Evolutionary conservation across 2,329 filamentous ascomycete species (phyloP), one percentile per base, ranked within the genome.

Genomic region (Pseudopyricularia cyperi): DNA sequence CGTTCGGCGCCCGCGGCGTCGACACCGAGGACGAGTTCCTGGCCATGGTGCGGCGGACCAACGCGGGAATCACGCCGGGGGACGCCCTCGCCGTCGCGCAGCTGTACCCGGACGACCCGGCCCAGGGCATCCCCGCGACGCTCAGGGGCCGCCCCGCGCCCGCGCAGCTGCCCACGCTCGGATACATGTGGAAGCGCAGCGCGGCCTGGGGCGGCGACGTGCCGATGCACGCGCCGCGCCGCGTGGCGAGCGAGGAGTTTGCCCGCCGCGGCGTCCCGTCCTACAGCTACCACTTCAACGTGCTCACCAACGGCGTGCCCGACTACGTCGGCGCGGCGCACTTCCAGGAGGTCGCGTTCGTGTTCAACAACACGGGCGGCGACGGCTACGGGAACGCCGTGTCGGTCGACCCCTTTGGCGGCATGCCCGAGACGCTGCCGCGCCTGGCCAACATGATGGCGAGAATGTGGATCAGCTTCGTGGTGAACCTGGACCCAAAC

Each of bases 201-300:
- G 71, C 73, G 2, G 75, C 79, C 3, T 77, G 69, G 55, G 63
- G 63, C 7, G 80, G 80, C 32, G 80, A 84, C 63, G 66, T 67
- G 7, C 61, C 66, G 50, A 76, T 83, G 66, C 76, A 79, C 53
- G 74, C 73, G 3, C 72, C 73, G 24, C 71, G 79, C 4, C 71
- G 80, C 3, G 67, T 71, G 28, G 70, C 75, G 3, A 75, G 73
- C 53, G 66, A 79, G 58, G 67, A 67, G 1, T 58, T 33, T 59
- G 56, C 49, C 2, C 30, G 44, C 0, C 24, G 48, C n/a, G 51
- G 42, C 14, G 47, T 60, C 5, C 56, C 56, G 9, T 56, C 58
- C 1, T 70, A 65, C 55, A 59, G 57, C 15, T 76, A 75, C 63
- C 65, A 69, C 35, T 75, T 74, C 56, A 66, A 75, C 53, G 69